Evolutionary conservation across 768 basidiomycete genomes (phyloP), one percentile per base, ranked within the genome.

Genomic region (Cubamyces sp.): DNA sequence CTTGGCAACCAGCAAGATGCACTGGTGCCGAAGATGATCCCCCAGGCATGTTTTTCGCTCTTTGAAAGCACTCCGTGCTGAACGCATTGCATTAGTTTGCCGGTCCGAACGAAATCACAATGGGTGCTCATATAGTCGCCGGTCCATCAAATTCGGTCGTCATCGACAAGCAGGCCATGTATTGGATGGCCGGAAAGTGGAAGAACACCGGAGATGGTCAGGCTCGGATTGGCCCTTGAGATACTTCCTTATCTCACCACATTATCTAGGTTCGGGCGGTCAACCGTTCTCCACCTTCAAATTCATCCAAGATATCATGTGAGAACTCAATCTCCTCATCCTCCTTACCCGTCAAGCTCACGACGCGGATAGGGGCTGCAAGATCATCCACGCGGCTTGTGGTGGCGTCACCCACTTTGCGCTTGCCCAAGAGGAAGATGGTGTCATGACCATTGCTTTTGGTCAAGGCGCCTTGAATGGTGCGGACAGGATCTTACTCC

Each of bases 391-490:
- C 7, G 87, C 87, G 1, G 77, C 81, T 18, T 89, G 87, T 45
- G 96, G 96, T 34, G 95, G 95, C 18, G 92, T 95, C 16, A 94
- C 94, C 0, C 92, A 96, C 71, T 97, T 92, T 81, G 80, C 88
- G 6, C 78, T 91, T 28, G 84, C 89, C 0, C 81, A 85, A 3
- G 92, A 91, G 16, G 90, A 92, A 42, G 85, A 78, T 34, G 73
- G 77, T n/a, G 76, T 85, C 0, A 93, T 96, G 88, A 91, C 92
- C 3, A 87, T 96, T 28, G 88, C 86, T 4, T 93, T 88, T 82
- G 91, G 91, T 1, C 91, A 93, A 70, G 91, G 90, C 65, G 91
- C 91, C n/a, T 82, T 84, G n/a, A 91, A 92, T 68, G 90, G 90
- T 87, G 61, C 21, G 77, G 3, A 5, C 28, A 34, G 1, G 47